These are phyloP conservation scores for Ustilago sp. DNA, from an alignment of 1,284 basidiomycete species.

Conservation along the genomic window DNA sequence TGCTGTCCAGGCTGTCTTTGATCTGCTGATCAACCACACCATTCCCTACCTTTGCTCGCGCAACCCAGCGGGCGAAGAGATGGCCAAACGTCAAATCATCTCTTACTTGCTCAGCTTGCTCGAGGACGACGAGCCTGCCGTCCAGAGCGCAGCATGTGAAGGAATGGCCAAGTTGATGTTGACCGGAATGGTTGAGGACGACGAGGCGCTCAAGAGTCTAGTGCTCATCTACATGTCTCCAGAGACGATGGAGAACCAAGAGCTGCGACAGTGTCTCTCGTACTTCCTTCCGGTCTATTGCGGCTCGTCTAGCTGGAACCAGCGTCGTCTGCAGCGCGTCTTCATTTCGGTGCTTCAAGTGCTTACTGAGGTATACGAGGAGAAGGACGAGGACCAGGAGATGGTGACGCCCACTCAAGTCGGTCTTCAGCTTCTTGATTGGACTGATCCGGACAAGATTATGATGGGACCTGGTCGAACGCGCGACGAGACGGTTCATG, in stretches of 20 bases:
- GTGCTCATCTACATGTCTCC: constrained; percentile 88
- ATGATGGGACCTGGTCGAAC: constrained; percentile 73
- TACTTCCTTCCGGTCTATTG: constrained; percentile 97
- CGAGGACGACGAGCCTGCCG: constrained; percentile 75
- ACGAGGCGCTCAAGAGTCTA: constrained; percentile 78
- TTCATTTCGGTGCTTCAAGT: constrained; percentile 81
- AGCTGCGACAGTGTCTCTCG: constrained; percentile 89
- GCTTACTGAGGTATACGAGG: constrained; percentile 78
- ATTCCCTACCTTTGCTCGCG: constrained; percentile 77
- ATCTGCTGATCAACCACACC: constrained; percentile 90
- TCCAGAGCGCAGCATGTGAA: constrained; percentile 83
- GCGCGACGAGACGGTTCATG: constrained; percentile 76
- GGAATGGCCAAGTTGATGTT: constrained; percentile 92
- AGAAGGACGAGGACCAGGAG: constrained; percentile 80
- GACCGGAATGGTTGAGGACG: constrained; percentile 74
- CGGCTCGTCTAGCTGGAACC: constrained; percentile 84
- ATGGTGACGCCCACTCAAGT: constrained; percentile 86
- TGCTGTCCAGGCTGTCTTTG: constrained; percentile 88
- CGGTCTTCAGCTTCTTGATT: constrained; percentile 86
- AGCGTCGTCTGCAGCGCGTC: constrained; percentile 82
- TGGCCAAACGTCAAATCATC: constrained; percentile 61
- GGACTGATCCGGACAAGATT: constrained; percentile 89
- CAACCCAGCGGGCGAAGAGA: constrained; percentile 51
- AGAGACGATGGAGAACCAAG: constrained; percentile 84
- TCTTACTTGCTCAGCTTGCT: constrained; percentile 71